These are phyloP conservation scores for Herpetomonas tarakana DNA, from an alignment of 208 protist species.

Conservation along the genomic window DNA sequence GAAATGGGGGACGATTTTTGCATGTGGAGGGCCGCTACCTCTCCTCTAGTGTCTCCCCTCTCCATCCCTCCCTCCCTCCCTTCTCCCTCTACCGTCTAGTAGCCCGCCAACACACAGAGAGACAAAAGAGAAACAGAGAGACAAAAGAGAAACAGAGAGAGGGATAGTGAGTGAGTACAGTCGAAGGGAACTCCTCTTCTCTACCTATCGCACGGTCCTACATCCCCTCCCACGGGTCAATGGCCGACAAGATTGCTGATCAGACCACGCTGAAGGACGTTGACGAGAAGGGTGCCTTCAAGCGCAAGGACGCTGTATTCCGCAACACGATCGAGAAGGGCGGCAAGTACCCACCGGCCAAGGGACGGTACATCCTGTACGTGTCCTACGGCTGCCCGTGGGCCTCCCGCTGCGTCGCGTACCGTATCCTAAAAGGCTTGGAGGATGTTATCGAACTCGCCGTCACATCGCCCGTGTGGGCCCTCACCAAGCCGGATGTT, in stretches of 20 bases:
- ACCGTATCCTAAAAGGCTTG: conserved; percentile 52
- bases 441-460: conserved; percentile 50
- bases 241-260: conserved; percentile 1
- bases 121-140: no score
- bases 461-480: conserved; percentile 51
- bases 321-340: conserved; percentile 37
- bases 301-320: conserved; percentile 51
- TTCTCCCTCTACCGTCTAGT: neutral
- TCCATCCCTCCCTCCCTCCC: neutral
- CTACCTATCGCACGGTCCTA: no score
- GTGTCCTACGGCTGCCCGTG: conserved; percentile 87
- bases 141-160: no score
- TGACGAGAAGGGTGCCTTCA: conserved; percentile 47
- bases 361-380: conserved; percentile 87
- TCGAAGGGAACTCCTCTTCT: no score
- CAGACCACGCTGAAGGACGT: conserved; percentile 35
- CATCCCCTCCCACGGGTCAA: no score
- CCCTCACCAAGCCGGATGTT: conserved; percentile 31
- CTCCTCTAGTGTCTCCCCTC: neutral
- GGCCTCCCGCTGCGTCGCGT: conserved; percentile 54
- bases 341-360: conserved; percentile 36
- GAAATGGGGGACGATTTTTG: no score
- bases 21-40: no score
- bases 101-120: neutral
- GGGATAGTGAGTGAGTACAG: no score